A percentile compares a stretch with the other conserved stretches of the same genome.
These are phyloP conservation scores for Centaurea solstitialis DNA, from an alignment of 129 eudicot species.

Conservation along the genomic window DNA sequence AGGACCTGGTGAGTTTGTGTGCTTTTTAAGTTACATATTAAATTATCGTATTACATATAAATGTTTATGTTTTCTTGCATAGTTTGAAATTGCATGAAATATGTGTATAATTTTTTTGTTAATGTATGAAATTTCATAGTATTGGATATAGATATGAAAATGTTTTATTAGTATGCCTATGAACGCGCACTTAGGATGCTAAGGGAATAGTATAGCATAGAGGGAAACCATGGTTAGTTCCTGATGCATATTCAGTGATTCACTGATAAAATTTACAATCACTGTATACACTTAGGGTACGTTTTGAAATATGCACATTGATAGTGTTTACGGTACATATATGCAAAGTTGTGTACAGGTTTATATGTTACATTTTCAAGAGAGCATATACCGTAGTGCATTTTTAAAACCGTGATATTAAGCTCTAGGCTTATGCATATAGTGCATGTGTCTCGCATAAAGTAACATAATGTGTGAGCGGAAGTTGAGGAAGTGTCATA, in stretches of 20 bases:
- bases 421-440: neutral
- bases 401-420: neutral
- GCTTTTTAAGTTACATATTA: neutral
- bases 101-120: neutral
- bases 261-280: neutral
- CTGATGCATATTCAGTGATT: neutral
- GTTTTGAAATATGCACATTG: neutral
- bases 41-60: neutral
- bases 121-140: neutral
- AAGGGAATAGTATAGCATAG: neutral
- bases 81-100: neutral
- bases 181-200: neutral
- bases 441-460: neutral
- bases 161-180: neutral
- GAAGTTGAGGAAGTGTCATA: neutral
- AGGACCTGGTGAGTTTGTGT: conserved; percentile 17
- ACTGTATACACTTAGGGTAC: neutral
- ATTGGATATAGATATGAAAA: neutral
- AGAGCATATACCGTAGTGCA: neutral
- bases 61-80: neutral
- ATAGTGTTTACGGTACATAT: neutral
- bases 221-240: neutral
- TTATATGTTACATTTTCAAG: neutral
- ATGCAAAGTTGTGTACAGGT: neutral
- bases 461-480: neutral